Percentiles rank a stretch among this genome's conserved stretches.
These are phyloP conservation scores for Termitomyces eurrhizus DNA, from an alignment of 768 basidiomycete genomes.

Conservation along the genomic window DNA sequence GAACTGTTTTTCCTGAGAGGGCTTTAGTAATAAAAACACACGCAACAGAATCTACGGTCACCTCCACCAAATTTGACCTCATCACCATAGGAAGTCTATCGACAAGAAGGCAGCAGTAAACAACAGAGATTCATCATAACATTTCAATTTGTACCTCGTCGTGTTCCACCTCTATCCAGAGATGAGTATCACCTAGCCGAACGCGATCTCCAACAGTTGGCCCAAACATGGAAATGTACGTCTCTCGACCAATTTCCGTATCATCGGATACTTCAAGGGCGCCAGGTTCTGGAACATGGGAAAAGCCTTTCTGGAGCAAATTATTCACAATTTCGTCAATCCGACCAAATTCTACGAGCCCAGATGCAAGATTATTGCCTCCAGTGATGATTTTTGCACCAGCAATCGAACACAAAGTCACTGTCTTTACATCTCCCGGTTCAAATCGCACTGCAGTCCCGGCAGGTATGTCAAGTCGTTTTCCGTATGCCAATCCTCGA, in stretches of 20 bases:
- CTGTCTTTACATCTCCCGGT: constrained; percentile 84
- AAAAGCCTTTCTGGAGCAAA: constrained; percentile 62
- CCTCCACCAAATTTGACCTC: constrained; percentile 99
- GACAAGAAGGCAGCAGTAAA: neutral
- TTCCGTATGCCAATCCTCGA: constrained; percentile 74
- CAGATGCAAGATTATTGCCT: constrained; percentile 70
- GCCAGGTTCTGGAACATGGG: constrained; percentile 64
- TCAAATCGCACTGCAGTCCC: constrained; percentile 98
- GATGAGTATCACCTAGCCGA: constrained; percentile 79
- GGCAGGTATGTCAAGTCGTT: constrained; percentile 86
- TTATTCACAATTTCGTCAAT: constrained; percentile 43
- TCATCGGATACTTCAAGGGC: constrained; percentile 47
- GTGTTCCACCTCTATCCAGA: constrained; percentile 91
- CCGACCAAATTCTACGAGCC: constrained; percentile 40
- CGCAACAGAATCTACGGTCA: constrained; percentile 21
- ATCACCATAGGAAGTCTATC: constrained; percentile 87
- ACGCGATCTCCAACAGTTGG: constrained; percentile 91
- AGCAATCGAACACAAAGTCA: constrained; percentile 75
- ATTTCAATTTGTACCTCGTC: constrained; percentile 53
- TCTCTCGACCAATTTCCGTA: constrained; percentile 58
- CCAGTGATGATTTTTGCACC: constrained; percentile 73
- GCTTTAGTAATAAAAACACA: neutral
- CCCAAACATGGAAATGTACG: constrained; percentile 93
- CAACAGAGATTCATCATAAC: neutral
- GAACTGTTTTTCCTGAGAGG: constrained; percentile 76